Evolutionary conservation across 371 early-diverging fungal species (phyloP).

Genomic region (Mortierella sp.): DNA sequence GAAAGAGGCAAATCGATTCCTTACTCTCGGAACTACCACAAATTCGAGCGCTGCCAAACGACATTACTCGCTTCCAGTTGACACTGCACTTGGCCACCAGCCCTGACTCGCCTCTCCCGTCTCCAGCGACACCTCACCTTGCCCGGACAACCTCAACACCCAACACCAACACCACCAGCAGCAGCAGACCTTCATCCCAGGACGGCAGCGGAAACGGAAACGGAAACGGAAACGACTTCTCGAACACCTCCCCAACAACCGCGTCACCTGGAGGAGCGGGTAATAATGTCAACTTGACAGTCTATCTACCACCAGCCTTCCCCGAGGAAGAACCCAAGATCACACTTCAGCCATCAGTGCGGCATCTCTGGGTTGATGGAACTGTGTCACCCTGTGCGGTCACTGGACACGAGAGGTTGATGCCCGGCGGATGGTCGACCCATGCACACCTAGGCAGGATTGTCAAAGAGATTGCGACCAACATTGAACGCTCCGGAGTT

Average conservation of each 20-base stretch:
- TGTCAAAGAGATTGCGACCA: constrained; percentile 67
- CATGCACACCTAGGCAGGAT: constrained; percentile 64
- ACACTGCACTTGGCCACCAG: constrained; percentile 31
- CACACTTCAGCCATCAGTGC: constrained; percentile 68
- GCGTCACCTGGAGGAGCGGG: constrained; percentile 10
- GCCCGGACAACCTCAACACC: constrained; percentile 31
- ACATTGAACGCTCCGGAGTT: constrained; percentile 62
- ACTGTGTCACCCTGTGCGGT: constrained; percentile 61
- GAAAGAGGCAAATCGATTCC: constrained; percentile 47
- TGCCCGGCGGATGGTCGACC: constrained; percentile 57
- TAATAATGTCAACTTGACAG: constrained; percentile 25
- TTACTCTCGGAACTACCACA: constrained; percentile 40
- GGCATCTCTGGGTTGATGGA: constrained; percentile 71
- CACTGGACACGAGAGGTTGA: constrained; percentile 58
- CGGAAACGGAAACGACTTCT: neutral
- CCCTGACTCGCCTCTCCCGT: constrained; percentile 29
- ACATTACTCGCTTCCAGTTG: constrained; percentile 49
- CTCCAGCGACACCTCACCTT: constrained; percentile 29
- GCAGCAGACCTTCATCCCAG: constrained; percentile 8
- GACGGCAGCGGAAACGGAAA: constrained; percentile 11
- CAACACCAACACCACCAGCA: neutral
- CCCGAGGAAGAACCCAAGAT: constrained; percentile 74
- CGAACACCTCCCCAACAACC: neutral
- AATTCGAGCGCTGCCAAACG: constrained; percentile 28
- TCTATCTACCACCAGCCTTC: constrained; percentile 62